Evolutionary conservation across 1,139 yeast species (phyloP).

Genomic region (Blastobotrys petasosporus): DNA sequence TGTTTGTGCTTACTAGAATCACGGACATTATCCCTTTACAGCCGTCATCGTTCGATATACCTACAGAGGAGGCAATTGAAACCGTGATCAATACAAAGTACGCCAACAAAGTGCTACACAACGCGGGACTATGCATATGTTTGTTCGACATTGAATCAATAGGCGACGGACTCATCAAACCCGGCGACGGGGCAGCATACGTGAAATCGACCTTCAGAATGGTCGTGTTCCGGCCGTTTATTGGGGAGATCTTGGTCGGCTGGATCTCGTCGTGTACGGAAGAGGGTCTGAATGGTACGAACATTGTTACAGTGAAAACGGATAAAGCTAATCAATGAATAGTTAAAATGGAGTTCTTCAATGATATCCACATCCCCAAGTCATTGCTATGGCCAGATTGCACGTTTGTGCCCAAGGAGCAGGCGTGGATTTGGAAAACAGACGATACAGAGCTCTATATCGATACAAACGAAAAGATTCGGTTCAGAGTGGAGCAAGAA

Average conservation of each 20-base stretch:
- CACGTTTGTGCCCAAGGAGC: constrained; percentile 54
- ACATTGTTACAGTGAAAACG: background rate
- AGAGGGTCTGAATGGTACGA: constrained; percentile 67
- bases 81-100: constrained; percentile 81
- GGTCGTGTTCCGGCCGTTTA: constrained; percentile 85
- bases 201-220: constrained; percentile 66
- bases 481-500: constrained; percentile 88
- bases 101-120: constrained; percentile 70
- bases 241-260: constrained; percentile 91
- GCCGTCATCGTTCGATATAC: constrained; percentile 74
- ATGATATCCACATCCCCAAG: constrained; percentile 85
- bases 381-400: constrained; percentile 75
- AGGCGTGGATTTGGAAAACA: constrained; percentile 89
- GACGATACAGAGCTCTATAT: constrained; percentile 74
- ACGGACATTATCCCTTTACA: constrained; percentile 83
- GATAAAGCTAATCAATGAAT: background rate
- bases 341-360: constrained; percentile 76
- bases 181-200: constrained; percentile 94
- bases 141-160: constrained; percentile 76
- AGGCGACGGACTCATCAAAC: constrained; percentile 82
- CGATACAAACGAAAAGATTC: constrained; percentile 83
- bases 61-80: constrained; percentile 62
- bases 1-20: constrained; percentile 80
- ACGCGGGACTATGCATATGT: constrained; percentile 76
- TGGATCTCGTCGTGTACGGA: constrained; percentile 84